Evolutionary conservation across 2,329 filamentous ascomycete species (phyloP), one percentile per base, ranked within the genome.

Genomic region (Alternaria dauci): DNA sequence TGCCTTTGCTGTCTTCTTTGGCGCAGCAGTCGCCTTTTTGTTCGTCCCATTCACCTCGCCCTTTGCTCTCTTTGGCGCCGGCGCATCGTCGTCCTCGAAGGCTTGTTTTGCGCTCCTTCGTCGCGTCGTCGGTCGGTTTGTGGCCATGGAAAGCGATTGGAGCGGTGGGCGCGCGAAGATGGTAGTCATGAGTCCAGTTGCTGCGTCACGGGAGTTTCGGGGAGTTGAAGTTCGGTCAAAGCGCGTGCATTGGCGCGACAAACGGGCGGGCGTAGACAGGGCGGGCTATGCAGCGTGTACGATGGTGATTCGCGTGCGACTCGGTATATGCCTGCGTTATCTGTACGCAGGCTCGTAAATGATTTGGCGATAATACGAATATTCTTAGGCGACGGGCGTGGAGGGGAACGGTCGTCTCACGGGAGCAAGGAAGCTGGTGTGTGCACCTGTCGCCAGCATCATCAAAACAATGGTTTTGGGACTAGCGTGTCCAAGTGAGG

Each of bases 81-180:
- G 80, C 69, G 79, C 80, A 72, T 80, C 80, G 30, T 82, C 81
- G 6, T 79, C 78, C 8, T 81, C 81, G 46, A 79, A 77, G 44
- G 80, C 80, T 51, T 78, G 75, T 54, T 80, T 78, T 67, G 79
- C 80, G 67, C 82, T 84, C 69, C 80, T 76, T 70, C 82, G 76
- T 76, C 82, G 81, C 72, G 78, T 77, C 44, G 73, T 78, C 47
- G 73, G 68, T 60, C 77, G 74, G 53, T 82, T 82, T 68, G 79
- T 75, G 61, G 81, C 80, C 82, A 84, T 85, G 63, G 76, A 79
- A 65, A 84, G 78, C 32, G 76, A 70, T 76, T 81, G 78, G 62
- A 84, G 72, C 60, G 82, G 82, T 30, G 73, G 75, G 68, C 76
- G 72, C 65, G 69, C 72, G 64, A 75, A 69, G 59, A 78, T 61